phyloP scores from a whole-genome alignment of 768 basidiomycete genomes.

The Mycena epipterygia region DNA sequence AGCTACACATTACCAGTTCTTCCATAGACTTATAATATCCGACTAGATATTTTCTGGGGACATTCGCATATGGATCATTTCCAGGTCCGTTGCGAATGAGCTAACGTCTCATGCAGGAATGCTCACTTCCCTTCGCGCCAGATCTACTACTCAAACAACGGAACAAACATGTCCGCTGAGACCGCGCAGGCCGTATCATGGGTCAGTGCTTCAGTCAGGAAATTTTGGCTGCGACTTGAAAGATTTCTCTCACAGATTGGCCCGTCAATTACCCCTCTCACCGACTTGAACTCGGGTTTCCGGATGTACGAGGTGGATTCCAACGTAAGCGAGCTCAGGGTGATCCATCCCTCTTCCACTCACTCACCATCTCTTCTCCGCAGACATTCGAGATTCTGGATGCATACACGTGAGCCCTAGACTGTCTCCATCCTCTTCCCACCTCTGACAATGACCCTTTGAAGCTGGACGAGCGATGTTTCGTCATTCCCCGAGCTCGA shows the following conservation, averaged over 20 bases:
- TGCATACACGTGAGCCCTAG: conserved; percentile 74
- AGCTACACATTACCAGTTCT: conserved; percentile 43
- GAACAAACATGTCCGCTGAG: conserved; percentile 27
- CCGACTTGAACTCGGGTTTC: conserved; percentile 82
- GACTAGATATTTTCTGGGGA: conserved; percentile 77
- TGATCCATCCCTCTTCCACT: conserved; percentile 6
- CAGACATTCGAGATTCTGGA: conserved; percentile 85
- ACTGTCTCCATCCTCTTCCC: background rate
- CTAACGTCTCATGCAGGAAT: conserved; percentile 63
- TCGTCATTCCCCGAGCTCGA: conserved; percentile 70
- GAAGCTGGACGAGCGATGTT: conserved; percentile 77
- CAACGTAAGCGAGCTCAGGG: conserved; percentile 54
- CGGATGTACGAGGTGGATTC: conserved; percentile 80
- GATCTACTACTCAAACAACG: conserved; percentile 56
- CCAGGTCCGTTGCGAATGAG: conserved; percentile 58
- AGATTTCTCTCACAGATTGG: conserved; percentile 59
- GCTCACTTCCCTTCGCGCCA: conserved; percentile 27
- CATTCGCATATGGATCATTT: conserved; percentile 52
- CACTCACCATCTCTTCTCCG: conserved; percentile 15
- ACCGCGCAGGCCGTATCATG: conserved; percentile 42
- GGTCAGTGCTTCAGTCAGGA: conserved; percentile 41
- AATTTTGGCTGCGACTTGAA: background rate
- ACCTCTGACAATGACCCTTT: conserved; percentile 12
- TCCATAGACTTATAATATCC: conserved; percentile 26
- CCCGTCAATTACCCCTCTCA: conserved; percentile 79